Conservation (phyloP, 1,284 basidiomycete genomes). For the Laetiporus sulphureus region DNA sequence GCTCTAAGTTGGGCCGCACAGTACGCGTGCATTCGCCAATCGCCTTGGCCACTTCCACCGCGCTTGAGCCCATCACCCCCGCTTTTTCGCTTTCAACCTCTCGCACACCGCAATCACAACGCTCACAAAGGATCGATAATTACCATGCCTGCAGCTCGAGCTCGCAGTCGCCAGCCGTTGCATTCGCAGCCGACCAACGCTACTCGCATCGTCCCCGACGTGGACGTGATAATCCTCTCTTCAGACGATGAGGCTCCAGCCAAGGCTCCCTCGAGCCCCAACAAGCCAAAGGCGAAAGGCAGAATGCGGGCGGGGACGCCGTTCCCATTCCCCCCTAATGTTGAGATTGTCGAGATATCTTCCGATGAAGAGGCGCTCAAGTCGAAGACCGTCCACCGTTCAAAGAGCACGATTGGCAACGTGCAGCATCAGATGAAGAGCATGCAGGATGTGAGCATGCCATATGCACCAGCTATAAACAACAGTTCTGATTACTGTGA, state of each 20-base stretch:
- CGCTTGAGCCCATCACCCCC: too few relatives aligned
- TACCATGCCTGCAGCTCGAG: background rate
- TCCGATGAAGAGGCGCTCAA: constrained; percentile 24
- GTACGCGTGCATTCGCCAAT: too few relatives aligned
- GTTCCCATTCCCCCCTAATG: constrained; percentile 15
- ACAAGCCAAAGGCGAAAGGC: constrained; percentile 10
- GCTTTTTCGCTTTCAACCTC: background rate
- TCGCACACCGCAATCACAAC: background rate
- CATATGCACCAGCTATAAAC: too few relatives aligned
- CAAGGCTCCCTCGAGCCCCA: background rate
- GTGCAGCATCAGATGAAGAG: constrained; percentile 15
- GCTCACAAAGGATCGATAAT: background rate
- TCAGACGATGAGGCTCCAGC: constrained; percentile 41
- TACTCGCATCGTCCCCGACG: background rate
- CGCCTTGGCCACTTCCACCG: too few relatives aligned
- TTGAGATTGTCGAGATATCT: constrained; percentile 27
- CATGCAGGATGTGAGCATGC: constrained; percentile 15
- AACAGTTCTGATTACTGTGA: background rate
- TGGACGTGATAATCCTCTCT: constrained; percentile 49
- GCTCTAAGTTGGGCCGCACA: too few relatives aligned
- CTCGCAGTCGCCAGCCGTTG: background rate
- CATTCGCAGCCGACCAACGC: background rate
- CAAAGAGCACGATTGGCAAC: background rate
- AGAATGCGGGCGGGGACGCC: too few relatives aligned
- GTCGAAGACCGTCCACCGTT: background rate